These are phyloP conservation scores for Nematocida ironsii DNA, from an alignment of 371 early-diverging fungal species.

Conservation along the genomic window DNA sequence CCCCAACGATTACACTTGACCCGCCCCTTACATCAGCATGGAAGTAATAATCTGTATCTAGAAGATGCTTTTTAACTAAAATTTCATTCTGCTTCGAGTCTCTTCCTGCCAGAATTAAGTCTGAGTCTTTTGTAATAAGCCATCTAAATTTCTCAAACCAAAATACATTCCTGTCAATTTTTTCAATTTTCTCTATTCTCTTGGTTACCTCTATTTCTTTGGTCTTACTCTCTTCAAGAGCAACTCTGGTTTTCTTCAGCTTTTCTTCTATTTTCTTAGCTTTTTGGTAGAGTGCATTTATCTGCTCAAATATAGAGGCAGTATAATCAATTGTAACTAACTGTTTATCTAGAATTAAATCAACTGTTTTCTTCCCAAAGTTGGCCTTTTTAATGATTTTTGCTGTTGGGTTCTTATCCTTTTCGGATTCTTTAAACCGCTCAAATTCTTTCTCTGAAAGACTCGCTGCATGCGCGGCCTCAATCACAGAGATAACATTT, in stretches of 20 bases:
- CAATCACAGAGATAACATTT: slow-evolving; percentile 59
- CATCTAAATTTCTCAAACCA: slow-evolving; percentile 99
- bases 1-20: slow-evolving; percentile 74
- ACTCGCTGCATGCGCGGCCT: slow-evolving; percentile 56
- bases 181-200: slow-evolving; percentile 59
- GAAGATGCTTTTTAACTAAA: slow-evolving; percentile 76
- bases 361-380: slow-evolving; percentile 63
- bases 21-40: slow-evolving; percentile 93
- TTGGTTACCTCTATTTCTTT: slow-evolving; percentile 26
- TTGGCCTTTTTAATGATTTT: slow-evolving; percentile 61
- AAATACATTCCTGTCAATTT: slow-evolving; percentile 75
- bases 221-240: slow-evolving; percentile 26
- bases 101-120: slow-evolving; percentile 86
- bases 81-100: slow-evolving; percentile 93
- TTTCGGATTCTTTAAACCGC: slow-evolving; percentile 64
- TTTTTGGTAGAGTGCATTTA: slow-evolving; percentile 61
- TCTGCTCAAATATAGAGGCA: slow-evolving; percentile 53
- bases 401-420: slow-evolving; percentile 56
- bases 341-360: slow-evolving; percentile 49
- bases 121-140: slow-evolving; percentile 85
- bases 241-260: slow-evolving; percentile 60
- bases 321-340: slow-evolving; percentile 20
- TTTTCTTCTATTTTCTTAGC: slow-evolving; percentile 67
- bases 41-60: slow-evolving; percentile 80
- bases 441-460: slow-evolving; percentile 68